Base-by-base conservation (phyloP, 106 monocot species). In the Dioscorea zingiberensis region DNA sequence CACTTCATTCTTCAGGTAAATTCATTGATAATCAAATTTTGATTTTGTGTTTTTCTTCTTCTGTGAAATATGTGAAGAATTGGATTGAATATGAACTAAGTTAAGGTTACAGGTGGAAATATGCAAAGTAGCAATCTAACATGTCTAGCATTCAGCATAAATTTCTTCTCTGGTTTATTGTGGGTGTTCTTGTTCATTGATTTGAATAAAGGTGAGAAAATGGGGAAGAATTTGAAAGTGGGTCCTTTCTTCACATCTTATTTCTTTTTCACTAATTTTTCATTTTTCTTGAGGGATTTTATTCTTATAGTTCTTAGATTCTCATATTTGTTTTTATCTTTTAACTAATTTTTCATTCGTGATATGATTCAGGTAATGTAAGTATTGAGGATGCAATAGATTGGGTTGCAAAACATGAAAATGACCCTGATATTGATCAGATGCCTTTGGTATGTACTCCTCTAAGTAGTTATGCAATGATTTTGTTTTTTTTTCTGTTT, bases 341-440 rank as follows among this genome's bases (percentile, higher is more conserved):
- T 38, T 30, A 0, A 6, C 9, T 38, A 38, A 38, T 38, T 38
- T 2, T 10, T 38, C 38, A 6, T 38, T 38, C 10, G 38, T 38
- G 38, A 38, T 38, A 6, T 38, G 3, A 38, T 77, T 55, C 69
- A 98, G 98, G 98, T 49, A 98, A 93, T 83, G 63, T 58, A 64
- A 84, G 81, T 72, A 32, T 98, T 62, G 98, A 98, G 69, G 84
- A 59, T 71, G 92, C 98, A 10, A 73, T 98, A 53, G 89, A 84
- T 55, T 98, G 98, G 98, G 63, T 98, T 71, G 84, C 80, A 30
- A 93, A 93, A 68, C 98, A 98, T 76, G 93, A 98, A 72, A 71
- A 89, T 74, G 98, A 98, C 30, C 75, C 86, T 53, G 89, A 98
- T 76, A 86, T 98, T 80, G 98, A 98, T 82, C 65, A 93, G 66